Percentiles rank a stretch among this genome's conserved stretches.
Conservation (phyloP, 2,329 filamentous ascomycete genomes). For the Trichoderma simmonsii region DNA sequence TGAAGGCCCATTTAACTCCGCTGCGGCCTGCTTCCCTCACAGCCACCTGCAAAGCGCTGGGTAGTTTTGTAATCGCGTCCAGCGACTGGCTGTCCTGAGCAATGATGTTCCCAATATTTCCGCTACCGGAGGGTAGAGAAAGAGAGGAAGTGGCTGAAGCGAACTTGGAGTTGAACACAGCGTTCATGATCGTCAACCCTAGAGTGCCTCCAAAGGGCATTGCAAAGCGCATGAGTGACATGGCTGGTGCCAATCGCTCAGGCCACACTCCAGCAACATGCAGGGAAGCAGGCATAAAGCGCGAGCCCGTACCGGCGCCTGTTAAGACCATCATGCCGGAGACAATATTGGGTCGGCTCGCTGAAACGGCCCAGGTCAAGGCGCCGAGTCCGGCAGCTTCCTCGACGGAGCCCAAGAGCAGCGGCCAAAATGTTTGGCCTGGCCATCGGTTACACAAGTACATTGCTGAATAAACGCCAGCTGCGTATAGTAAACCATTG, state of each 20-base stretch:
- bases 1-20: not conserved
- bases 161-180: not conserved
- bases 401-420: too few species aligned
- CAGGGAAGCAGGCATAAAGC: too few species aligned
- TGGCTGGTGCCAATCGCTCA: not conserved
- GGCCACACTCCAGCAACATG: too few species aligned
- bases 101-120: not conserved
- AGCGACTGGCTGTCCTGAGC: not conserved
- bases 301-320: too few species aligned
- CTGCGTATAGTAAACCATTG: not conserved
- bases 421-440: too few species aligned
- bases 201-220: not conserved
- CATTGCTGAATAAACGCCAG: not conserved
- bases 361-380: too few species aligned
- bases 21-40: not conserved
- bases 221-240: not conserved
- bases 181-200: not conserved
- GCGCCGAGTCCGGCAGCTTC: too few species aligned
- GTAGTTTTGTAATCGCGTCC: not conserved
- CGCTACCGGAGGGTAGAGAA: not conserved
- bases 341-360: too few species aligned
- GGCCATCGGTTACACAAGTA: too few species aligned
- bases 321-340: too few species aligned
- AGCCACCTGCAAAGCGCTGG: not conserved
- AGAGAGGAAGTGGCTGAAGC: not conserved